These are phyloP conservation scores for Phytophthora citrophthora DNA, from an alignment of 352 stramenopile species.

Conservation along the genomic window DNA sequence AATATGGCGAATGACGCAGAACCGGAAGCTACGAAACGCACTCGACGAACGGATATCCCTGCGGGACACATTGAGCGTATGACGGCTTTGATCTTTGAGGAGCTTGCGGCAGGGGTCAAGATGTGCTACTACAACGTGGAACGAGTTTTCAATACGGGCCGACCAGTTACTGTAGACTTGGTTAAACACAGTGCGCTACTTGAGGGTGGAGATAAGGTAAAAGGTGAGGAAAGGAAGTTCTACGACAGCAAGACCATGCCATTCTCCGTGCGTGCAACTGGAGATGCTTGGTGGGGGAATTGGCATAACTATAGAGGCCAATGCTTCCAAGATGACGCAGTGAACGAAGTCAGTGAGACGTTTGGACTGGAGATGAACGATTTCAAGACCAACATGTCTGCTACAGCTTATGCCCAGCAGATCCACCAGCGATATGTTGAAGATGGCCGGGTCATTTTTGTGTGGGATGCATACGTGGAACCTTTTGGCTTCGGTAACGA, in stretches of 20 bases:
- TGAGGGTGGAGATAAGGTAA: constrained; percentile 15
- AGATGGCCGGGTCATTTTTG: constrained; percentile 56
- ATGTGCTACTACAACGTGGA: constrained; percentile 39
- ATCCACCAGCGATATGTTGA: constrained; percentile 58
- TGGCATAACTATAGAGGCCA: constrained; percentile 36
- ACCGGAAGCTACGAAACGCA: constrained; percentile 11
- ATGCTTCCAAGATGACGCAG: constrained; percentile 26
- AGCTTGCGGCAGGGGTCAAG: constrained; percentile 40
- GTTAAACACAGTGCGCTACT: constrained; percentile 24
- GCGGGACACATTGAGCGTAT: constrained; percentile 21
- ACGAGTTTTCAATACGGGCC: constrained; percentile 27
- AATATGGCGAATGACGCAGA: not conserved
- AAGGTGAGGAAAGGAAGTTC: constrained; percentile 43
- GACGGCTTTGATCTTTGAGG: constrained; percentile 34
- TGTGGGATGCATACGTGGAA: constrained; percentile 60
- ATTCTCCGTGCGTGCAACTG: constrained; percentile 36
- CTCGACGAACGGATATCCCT: constrained; percentile 24
- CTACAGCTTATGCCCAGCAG: constrained; percentile 54
- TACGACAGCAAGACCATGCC: constrained; percentile 40
- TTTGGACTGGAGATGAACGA: constrained; percentile 59
- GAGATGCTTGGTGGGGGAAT: constrained; percentile 44
- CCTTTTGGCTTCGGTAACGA: constrained; percentile 56
- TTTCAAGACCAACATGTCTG: constrained; percentile 51
- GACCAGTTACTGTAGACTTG: constrained; percentile 12
- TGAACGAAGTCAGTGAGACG: constrained; percentile 60